Percentiles rank a stretch among this genome's conserved stretches.
Conservation (phyloP, 768 basidiomycete species). For the Lentinula sp. region DNA sequence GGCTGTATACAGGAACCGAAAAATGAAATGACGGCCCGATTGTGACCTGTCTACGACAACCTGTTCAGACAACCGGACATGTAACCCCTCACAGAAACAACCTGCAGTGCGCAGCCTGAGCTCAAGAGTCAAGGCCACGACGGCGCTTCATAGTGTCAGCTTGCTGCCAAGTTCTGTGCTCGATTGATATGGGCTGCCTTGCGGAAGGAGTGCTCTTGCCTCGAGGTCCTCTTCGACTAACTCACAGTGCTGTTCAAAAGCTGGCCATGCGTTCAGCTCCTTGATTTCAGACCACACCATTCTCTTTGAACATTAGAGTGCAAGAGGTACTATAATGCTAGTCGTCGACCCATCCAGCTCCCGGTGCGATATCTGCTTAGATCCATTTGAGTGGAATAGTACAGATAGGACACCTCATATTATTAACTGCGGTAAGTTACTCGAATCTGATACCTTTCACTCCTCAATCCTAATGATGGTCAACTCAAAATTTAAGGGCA, state of each 20-base stretch:
- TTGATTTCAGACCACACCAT: neutral
- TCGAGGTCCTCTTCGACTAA: neutral
- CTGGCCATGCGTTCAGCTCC: neutral
- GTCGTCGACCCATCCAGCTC: conserved; percentile 3
- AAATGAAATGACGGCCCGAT: no score
- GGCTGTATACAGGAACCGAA: no score
- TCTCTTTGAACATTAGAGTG: neutral
- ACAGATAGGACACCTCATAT: neutral
- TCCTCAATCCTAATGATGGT: neutral
- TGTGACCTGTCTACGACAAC: no score
- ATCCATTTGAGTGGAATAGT: conserved; percentile 1
- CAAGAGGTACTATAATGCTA: neutral
- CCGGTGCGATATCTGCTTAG: conserved; percentile 2
- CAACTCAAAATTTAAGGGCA: neutral
- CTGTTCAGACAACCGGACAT: no score
- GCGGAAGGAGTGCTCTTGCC: neutral
- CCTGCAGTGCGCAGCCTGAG: no score
- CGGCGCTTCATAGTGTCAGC: no score
- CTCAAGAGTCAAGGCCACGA: no score
- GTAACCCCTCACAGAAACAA: no score
- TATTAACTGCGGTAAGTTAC: neutral
- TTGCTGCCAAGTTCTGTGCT: neutral
- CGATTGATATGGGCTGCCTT: neutral
- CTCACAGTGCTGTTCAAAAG: neutral
- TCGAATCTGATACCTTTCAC: neutral